Evolutionary conservation across 495 filamentous ascomycete genomes (phyloP), one percentile per base, ranked within the genome.

Genomic region (Hypoxylon fuscum): DNA sequence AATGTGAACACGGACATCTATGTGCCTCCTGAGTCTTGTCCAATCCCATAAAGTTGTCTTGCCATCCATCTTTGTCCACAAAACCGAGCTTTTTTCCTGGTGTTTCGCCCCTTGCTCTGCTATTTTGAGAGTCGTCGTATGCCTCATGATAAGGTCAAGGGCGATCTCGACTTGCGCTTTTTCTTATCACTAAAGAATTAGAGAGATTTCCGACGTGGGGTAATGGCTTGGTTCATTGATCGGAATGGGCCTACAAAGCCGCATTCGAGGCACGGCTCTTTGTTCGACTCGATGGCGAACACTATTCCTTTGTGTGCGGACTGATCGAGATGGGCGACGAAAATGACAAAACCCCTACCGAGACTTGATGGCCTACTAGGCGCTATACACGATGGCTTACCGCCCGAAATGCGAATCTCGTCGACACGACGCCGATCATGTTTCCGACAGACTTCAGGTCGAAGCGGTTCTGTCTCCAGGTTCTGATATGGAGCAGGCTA

Each of bases 161-260:
- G 42, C 20, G 15, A 29, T 7, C 15, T 8, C 34, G 14, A 37
- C 1, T 9, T 34, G 25, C 32, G 5, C 43, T 7, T 21, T 20
- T 34, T 17, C 31, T 43, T 21, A 31, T 37, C 21, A 0, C 4
- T 38, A 4, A 32, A 40, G 34, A 8, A 40, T 57, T 34, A 5
- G 29, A 7, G 29, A 18, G 10, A 23, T 20, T 56, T 23, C 12
- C 22, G n/a, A 10, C 17, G 38, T 40, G 21, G 10, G 60, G 46
- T 17, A 52, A 62, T 68, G 68, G 55, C 40, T 69, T 34, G 41
- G 32, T 34, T 20, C 34, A 56, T 60, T 55, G 44, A 45, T 49
- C 62, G 38, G 52, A 54, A 53, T 42, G 38, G 52, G 42, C 27
- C 23, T 44, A 54, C 47, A 68, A 71, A 68, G 65, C 64, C 68